Conservation (phyloP, 345 rosid species). For the Cardiospermum halicacabum region DNA sequence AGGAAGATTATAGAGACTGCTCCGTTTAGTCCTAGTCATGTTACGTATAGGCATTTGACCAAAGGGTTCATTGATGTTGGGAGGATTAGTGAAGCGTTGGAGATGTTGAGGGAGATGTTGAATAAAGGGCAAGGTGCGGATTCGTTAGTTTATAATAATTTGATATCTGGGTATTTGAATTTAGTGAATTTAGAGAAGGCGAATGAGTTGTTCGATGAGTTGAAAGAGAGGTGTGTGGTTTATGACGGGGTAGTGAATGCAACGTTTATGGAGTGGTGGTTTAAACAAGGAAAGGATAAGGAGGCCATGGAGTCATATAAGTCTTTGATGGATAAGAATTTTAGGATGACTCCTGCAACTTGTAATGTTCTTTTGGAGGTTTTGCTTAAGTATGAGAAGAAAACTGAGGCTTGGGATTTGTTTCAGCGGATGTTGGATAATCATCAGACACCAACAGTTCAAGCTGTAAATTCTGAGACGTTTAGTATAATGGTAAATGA, state of each 20-base stretch:
- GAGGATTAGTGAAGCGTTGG: conserved; percentile 73
- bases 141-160: conserved; percentile 74
- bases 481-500: conserved; percentile 83
- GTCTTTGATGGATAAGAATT: conserved; percentile 71
- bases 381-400: conserved; percentile 65
- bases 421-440: conserved; percentile 83
- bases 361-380: conserved; percentile 82
- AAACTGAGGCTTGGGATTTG: conserved; percentile 60
- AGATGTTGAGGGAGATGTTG: conserved; percentile 82
- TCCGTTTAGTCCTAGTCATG: conserved; percentile 74
- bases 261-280: conserved; percentile 93
- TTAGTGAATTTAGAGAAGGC: conserved; percentile 80
- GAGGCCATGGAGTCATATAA: conserved; percentile 81
- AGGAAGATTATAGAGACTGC: conserved; percentile 63
- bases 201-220: conserved; percentile 79
- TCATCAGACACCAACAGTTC: conserved; percentile 77
- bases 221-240: conserved; percentile 70
- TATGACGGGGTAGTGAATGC: conserved; percentile 92
- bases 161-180: conserved; percentile 71
- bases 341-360: conserved; percentile 75
- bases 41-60: conserved; percentile 88
- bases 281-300: conserved; percentile 74
- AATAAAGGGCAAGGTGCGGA: conserved; percentile 92
- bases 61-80: conserved; percentile 82
- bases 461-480: conserved; percentile 84